Evolutionary conservation across 345 rosid genomes (phyloP).

Genomic region (Eucalyptus regnans): DNA sequence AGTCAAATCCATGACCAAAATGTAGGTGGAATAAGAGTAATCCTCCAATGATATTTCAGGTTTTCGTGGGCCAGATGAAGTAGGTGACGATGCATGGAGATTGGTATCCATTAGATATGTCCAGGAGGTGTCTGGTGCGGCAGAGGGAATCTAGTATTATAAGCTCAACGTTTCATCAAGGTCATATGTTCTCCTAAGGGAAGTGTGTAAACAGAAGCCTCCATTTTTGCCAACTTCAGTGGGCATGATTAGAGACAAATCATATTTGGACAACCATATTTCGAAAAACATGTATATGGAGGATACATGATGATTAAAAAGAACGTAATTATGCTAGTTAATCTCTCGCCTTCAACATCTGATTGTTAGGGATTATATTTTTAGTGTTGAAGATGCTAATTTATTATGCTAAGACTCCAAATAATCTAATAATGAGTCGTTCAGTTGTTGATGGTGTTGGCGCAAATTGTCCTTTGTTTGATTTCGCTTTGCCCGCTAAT

Average conservation of each 20-base stretch:
- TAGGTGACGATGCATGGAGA: not conserved
- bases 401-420: not conserved
- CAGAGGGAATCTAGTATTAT: not conserved
- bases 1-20: not conserved
- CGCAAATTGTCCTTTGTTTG: not conserved
- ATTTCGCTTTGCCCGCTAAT: not conserved
- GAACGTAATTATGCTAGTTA: not conserved
- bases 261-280: not conserved
- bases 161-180: not conserved
- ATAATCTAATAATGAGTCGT: not conserved
- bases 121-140: not conserved
- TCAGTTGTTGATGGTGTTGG: not conserved
- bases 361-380: not conserved
- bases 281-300: not conserved
- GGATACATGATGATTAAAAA: not conserved
- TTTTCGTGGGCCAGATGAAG: not conserved
- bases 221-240: not conserved
- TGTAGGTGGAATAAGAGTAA: not conserved
- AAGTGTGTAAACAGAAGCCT: not conserved
- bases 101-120: accelerated
- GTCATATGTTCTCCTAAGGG: not conserved
- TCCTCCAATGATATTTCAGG: not conserved
- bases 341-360: not conserved
- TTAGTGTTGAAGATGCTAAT: not conserved
- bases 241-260: not conserved